Evolutionary conservation across 164 flowering plant genomes (phyloP).

Genomic region (Euptelea pleiosperma): DNA sequence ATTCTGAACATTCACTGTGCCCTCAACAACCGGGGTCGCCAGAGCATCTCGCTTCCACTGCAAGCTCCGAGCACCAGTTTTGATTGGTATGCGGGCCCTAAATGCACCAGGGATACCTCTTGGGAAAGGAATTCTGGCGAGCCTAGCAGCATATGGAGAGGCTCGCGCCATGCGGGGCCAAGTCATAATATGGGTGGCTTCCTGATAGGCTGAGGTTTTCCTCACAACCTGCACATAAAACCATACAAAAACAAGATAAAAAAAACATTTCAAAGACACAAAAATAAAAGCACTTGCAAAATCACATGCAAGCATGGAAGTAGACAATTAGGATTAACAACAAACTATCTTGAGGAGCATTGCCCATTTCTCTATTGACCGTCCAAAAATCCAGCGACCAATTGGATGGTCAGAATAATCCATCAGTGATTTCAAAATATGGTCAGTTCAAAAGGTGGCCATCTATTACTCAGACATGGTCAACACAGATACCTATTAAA

Average conservation of each 20-base stretch:
- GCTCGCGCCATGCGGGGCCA: slow-evolving; percentile 62
- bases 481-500: no score
- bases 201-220: slow-evolving; percentile 51
- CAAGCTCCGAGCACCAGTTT: slow-evolving; percentile 66
- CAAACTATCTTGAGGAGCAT: no score
- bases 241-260: neutral
- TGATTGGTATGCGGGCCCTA: slow-evolving; percentile 45
- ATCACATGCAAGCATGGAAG: no score
- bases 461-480: no score
- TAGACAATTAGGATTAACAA: no score
- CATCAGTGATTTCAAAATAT: no score
- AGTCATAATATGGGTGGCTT: slow-evolving; percentile 34
- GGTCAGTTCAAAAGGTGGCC: no score
- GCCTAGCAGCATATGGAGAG: slow-evolving; percentile 52
- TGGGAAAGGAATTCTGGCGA: slow-evolving; percentile 46
- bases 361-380: no score
- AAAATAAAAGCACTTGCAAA: neutral
- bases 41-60: slow-evolving; percentile 87
- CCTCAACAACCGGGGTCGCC: slow-evolving; percentile 15
- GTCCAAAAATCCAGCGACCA: no score
- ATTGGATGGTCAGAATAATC: no score
- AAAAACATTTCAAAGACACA: neutral
- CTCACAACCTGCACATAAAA: slow-evolving; percentile 50
- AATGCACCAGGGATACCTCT: slow-evolving; percentile 50
- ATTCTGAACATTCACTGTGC: slow-evolving; percentile 13